A percentile compares a stretch with the other conserved stretches of the same genome.
Conservation (phyloP, 2,329 filamentous ascomycete genomes). For the Lasiodiplodia sp. region DNA sequence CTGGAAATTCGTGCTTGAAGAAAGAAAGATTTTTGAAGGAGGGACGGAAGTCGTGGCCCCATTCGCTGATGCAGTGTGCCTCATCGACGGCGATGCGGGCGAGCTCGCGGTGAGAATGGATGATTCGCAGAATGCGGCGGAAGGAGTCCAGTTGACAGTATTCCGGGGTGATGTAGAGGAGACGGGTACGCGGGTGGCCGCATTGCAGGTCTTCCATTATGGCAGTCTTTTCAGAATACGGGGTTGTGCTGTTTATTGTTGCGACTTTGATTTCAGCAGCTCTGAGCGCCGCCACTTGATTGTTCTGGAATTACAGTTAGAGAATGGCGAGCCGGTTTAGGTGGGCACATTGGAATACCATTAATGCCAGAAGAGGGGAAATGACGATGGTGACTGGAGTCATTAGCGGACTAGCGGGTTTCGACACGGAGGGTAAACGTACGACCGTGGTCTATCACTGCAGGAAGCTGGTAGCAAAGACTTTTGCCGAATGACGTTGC, state of each 20-base stretch:
- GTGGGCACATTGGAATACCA: constrained; percentile 62
- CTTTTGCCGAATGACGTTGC: constrained; percentile 92
- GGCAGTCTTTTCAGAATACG: constrained; percentile 66
- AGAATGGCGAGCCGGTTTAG: background rate
- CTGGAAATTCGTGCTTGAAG: constrained; percentile 82
- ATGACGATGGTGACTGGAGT: constrained; percentile 82
- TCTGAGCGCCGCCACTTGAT: constrained; percentile 84
- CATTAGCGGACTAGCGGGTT: constrained; percentile 31
- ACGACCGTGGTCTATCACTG: constrained; percentile 87
- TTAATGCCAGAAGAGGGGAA: constrained; percentile 86
- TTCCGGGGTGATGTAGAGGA: constrained; percentile 94
- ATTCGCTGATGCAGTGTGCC: constrained; percentile 96
- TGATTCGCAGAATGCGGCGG: constrained; percentile 73
- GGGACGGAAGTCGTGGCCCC: constrained; percentile 96
- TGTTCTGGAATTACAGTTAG: constrained; percentile 66
- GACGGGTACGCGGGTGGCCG: constrained; percentile 80
- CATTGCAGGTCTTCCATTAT: constrained; percentile 85
- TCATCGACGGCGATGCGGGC: constrained; percentile 90
- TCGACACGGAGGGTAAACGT: constrained; percentile 46
- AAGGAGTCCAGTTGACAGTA: constrained; percentile 81
- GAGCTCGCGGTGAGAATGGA: constrained; percentile 84
- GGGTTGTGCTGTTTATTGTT: constrained; percentile 85
- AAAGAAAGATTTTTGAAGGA: constrained; percentile 87
- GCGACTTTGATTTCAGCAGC: constrained; percentile 79
- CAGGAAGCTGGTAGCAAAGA: constrained; percentile 89